phyloP scores from a whole-genome alignment of 768 basidiomycete species.

The Termitomyces sp. region DNA sequence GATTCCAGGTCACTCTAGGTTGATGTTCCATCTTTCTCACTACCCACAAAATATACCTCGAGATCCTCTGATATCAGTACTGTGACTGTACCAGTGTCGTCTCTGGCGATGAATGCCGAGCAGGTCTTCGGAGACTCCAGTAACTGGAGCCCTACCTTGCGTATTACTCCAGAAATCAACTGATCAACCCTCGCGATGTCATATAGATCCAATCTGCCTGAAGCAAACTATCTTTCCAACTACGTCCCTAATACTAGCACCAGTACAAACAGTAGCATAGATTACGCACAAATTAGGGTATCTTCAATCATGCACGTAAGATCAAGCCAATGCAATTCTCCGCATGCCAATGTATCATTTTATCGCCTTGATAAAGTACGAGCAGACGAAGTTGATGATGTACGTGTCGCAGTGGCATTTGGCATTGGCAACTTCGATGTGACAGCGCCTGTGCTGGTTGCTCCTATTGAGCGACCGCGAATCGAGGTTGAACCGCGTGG shows the following conservation, averaged over 20 bases:
- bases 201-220: background rate
- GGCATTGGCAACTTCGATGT: constrained; percentile 18
- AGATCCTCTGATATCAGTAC: constrained; percentile 24
- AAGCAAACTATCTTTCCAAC: background rate
- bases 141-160: constrained; percentile 31
- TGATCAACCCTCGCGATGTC: background rate
- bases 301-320: background rate
- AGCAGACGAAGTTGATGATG: constrained; percentile 7
- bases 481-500: background rate
- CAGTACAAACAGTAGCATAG: background rate
- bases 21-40: background rate
- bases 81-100: constrained; percentile 25
- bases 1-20: background rate
- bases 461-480: constrained; percentile 9
- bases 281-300: background rate
- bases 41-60: constrained; percentile 15
- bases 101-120: constrained; percentile 26
- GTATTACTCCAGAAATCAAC: constrained; percentile 16
- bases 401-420: constrained; percentile 5
- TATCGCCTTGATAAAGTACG: constrained; percentile 9
- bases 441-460: background rate
- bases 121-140: constrained; percentile 26
- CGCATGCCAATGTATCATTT: background rate
- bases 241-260: background rate
- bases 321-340: background rate